Evolutionary conservation across 805 yeast genomes (phyloP), one percentile per base, ranked within the genome.

Genomic region (Yamadazyma paraphyllophila): DNA sequence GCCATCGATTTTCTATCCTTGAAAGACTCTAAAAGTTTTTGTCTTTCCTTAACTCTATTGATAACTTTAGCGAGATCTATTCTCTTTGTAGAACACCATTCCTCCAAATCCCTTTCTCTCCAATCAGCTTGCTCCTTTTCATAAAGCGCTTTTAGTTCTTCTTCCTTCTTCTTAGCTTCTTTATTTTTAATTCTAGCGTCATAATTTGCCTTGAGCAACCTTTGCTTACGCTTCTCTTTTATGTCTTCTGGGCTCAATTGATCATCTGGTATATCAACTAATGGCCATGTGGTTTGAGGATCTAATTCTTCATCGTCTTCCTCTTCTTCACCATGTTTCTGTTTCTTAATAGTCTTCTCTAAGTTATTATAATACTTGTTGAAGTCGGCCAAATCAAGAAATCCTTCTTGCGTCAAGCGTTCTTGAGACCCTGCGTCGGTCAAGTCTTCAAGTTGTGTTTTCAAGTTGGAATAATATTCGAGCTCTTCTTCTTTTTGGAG

Each of bases 1-100:
- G 96, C 96, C 48, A 80, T 80, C 2, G 97, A 90, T 62, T 90
- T 90, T 53, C 98, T 76, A 66, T 91, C 96, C 53, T 81, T 82
- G 63, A 92, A 75, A 42, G 91, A 95, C 50, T 80, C 86, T 55
- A 82, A 77, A 52, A 89, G 67, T 58, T 87, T 82, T 37, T 77
- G 71, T 47, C 89, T 76, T 30, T 87, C 94, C 55, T 81, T 83
- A 50, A 83, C 74, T 41, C 69, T 72, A 29, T 77, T 72, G n/a
- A 88, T 73, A n/a, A 88, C 64, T 14, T 56, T 68, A 15, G 77
- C 77, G 41, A 92, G 72, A 59, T 79, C 78, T 10, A 65, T 66
- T 48, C 96, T 73, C 56, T 90, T 84, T 32, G 77, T 80, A 16
- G 76, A 74, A 33, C 90, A 77, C 99, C 99, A 94, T 4, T 82